Conservation (phyloP, 768 basidiomycete species). For the Hypsizygus marmoreus region DNA sequence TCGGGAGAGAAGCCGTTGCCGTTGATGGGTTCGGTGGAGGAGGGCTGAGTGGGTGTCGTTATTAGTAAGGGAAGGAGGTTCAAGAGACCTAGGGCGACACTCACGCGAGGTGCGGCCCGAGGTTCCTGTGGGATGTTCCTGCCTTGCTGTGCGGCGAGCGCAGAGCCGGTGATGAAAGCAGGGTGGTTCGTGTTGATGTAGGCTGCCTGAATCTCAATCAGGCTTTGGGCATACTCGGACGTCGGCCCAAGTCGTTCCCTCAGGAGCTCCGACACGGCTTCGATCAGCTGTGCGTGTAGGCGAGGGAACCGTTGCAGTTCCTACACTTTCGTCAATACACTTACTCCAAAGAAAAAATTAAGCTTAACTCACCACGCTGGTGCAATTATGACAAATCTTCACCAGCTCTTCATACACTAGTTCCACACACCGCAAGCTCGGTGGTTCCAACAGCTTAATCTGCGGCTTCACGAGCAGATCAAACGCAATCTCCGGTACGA, state of each 20-base stretch:
- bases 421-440: conserved; percentile 94
- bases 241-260: conserved; percentile 96
- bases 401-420: conserved; percentile 98
- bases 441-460: conserved; percentile 93
- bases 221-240: conserved; percentile 92
- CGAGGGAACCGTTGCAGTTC: conserved; percentile 95
- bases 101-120: conserved; percentile 53
- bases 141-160: conserved; percentile 56
- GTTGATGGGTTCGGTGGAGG: conserved; percentile 63
- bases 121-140: conserved; percentile 43
- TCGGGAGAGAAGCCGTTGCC: conserved; percentile 45
- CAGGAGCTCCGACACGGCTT: conserved; percentile 94
- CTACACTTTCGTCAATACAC: conserved; percentile 44
- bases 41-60: conserved; percentile 46
- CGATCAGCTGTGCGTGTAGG: conserved; percentile 90
- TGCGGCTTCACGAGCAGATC: conserved; percentile 97
- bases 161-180: conserved; percentile 83
- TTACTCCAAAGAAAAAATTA: neutral
- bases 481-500: conserved; percentile 97
- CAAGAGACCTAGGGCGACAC: conserved; percentile 25
- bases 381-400: conserved; percentile 99
- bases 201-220: conserved; percentile 96
- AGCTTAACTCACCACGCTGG: conserved; percentile 65
- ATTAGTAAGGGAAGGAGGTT: conserved; percentile 11
- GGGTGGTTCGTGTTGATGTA: conserved; percentile 99